Conservation (phyloP, 805 yeast species). For the Lipomyces spencermartinsiae region DNA sequence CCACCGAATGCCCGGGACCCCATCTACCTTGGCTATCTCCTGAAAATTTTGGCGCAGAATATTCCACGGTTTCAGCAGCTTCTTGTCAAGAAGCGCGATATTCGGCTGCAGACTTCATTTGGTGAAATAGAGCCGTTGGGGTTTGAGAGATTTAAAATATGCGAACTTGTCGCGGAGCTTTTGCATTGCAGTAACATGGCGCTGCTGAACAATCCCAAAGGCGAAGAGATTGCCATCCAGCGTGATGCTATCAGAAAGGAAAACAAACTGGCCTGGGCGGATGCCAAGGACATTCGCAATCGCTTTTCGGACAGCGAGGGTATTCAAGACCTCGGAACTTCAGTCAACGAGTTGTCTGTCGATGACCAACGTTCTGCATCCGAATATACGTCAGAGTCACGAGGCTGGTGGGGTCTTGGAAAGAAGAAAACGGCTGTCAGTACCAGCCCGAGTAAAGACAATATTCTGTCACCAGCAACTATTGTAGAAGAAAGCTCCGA, state of each 20-base stretch:
- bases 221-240: slow-evolving; percentile 68
- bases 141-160: slow-evolving; percentile 85
- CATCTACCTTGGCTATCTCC: slow-evolving; percentile 85
- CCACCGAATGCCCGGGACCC: slow-evolving; percentile 95
- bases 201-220: slow-evolving; percentile 75
- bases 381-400: slow-evolving; percentile 25
- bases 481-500: slow-evolving; percentile 23
- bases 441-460: slow-evolving; percentile 22
- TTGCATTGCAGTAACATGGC: slow-evolving; percentile 98
- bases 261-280: not conserved
- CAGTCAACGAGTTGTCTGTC: slow-evolving; percentile 26
- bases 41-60: slow-evolving; percentile 74
- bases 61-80: slow-evolving; percentile 73
- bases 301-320: slow-evolving; percentile 11
- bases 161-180: slow-evolving; percentile 92
- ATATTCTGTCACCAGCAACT: slow-evolving; percentile 16
- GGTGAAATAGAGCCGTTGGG: slow-evolving; percentile 79
- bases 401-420: slow-evolving; percentile 37
- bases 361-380: slow-evolving; percentile 16
- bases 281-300: slow-evolving; percentile 8
- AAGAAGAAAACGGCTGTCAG: slow-evolving; percentile 26
- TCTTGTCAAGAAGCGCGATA: slow-evolving; percentile 51
- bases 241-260: slow-evolving; percentile 69
- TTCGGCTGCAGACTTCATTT: slow-evolving; percentile 62
- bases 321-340: slow-evolving; percentile 22